Evolutionary conservation across 23 red algal genomes (phyloP), one percentile per base, ranked within the genome.

Genomic region (Gracilariopsis chorda): DNA sequence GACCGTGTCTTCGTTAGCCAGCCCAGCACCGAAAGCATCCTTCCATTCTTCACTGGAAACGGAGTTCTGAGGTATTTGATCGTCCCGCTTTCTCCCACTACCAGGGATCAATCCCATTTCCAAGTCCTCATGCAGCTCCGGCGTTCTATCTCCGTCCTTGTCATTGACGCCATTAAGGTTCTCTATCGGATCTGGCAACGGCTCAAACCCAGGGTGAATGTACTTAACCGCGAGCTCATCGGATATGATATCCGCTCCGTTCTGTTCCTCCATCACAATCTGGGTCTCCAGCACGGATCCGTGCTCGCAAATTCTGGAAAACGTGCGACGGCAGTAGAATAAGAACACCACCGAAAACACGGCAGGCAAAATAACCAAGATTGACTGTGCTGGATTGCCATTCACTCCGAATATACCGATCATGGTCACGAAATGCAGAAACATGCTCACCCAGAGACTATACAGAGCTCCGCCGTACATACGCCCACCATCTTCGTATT

Each of bases 321-420:
- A 92, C 19, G 51, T 82, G 20, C 46, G 34, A 12, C 63, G 65
- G 34, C 78, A 83, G 42, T 62, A 62, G 48, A 55, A 75, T 21
- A 92, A 33, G 78, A 92, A 92, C 42, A 84, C 48, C 25, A 92
- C 48, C 9, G 78, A 59, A 41, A 92, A 36, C 2, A 92, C 53
- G 21, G 67, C 70, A 51, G 80, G 89, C 20, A 92, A 43, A 20
- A 83, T 16, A 36, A 84, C 69, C 30, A 92, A 56, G 0, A 76
- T 78, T 23, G 61, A 40, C n/a, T 83, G 89, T 19, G 48, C 89
- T 39, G 89, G 78, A 24, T 47, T 77, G 3, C 60, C 65, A 40
- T 92, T 92, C 60, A 92, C 55, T 14, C 89, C 89, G 51, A 92
- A 84, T 43, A 92, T 62, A 41, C 89, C 89, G 34, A 84, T 84